These are phyloP conservation scores for Vigna trinervia DNA, from an alignment of 306 rosid genomes.

Conservation along the genomic window DNA sequence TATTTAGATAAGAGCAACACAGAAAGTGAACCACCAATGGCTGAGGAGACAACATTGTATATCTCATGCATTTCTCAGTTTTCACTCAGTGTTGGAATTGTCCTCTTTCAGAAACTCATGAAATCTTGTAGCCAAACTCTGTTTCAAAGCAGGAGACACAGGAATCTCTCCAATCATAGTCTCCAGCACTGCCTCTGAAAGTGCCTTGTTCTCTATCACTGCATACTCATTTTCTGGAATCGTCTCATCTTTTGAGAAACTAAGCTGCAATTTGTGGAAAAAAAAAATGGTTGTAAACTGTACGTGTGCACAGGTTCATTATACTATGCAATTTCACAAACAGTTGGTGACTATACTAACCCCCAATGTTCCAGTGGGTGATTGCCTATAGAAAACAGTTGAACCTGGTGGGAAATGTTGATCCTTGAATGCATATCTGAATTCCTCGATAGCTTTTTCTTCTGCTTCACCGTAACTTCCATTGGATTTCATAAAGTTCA, in stretches of 20 bases:
- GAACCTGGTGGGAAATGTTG: slow-evolving; percentile 65
- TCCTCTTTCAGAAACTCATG: slow-evolving; percentile 40
- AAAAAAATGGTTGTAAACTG: background rate
- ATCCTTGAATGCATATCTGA: slow-evolving; percentile 55
- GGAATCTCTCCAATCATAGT: slow-evolving; percentile 76
- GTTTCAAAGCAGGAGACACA: slow-evolving; percentile 76
- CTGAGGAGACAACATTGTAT: no score
- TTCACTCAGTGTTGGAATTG: background rate
- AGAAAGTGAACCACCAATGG: no score
- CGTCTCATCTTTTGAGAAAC: slow-evolving; percentile 69
- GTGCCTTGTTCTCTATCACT: slow-evolving; percentile 61
- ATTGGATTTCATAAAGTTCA: slow-evolving; percentile 59
- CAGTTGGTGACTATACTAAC: slow-evolving; percentile 45
- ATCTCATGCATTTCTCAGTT: background rate
- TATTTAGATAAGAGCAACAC: no score
- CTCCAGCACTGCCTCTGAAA: slow-evolving; percentile 71
- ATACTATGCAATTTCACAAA: background rate
- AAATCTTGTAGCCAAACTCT: slow-evolving; percentile 63
- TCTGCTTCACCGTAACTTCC: slow-evolving; percentile 73
- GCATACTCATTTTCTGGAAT: slow-evolving; percentile 50
- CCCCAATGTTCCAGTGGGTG: slow-evolving; percentile 63
- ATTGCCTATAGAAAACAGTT: slow-evolving; percentile 68
- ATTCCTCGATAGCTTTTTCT: slow-evolving; percentile 62
- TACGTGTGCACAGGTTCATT: no score
- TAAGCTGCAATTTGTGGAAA: slow-evolving; percentile 48